Conservation (phyloP, 140 eudicot species). For the Senecio squalidus region DNA sequence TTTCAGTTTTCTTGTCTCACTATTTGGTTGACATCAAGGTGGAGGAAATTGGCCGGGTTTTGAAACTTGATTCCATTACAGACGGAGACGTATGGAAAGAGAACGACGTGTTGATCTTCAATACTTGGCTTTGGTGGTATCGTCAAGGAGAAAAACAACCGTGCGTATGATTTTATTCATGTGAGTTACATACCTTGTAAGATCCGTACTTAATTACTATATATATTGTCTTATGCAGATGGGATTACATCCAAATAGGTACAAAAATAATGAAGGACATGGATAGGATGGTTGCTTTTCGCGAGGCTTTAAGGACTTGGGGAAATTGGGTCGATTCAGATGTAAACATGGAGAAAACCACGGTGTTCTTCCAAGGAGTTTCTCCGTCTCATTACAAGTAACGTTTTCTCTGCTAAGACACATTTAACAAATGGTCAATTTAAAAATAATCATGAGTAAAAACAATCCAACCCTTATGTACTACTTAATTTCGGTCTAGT, state of each 20-base stretch:
- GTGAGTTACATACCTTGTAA: neutral
- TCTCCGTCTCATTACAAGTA: constrained; percentile 69
- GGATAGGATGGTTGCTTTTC: constrained; percentile 59
- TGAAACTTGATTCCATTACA: constrained; percentile 53
- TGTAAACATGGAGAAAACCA: constrained; percentile 36
- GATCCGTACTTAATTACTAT: neutral
- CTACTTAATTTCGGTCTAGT: too few species aligned
- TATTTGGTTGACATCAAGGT: constrained; percentile 50
- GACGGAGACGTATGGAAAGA: constrained; percentile 45
- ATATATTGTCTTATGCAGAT: constrained; percentile 30
- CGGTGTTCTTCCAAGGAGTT: constrained; percentile 56
- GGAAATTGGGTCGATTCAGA: constrained; percentile 44
- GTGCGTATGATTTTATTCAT: constrained; percentile 14
- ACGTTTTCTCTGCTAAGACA: neutral
- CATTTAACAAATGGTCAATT: too few species aligned
- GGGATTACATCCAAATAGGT: constrained; percentile 51
- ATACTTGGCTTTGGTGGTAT: constrained; percentile 83
- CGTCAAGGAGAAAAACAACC: constrained; percentile 57
- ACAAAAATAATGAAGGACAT: constrained; percentile 38
- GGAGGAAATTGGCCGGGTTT: constrained; percentile 25
- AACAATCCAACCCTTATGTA: too few species aligned
- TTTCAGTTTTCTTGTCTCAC: constrained; percentile 36
- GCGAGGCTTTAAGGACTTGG: constrained; percentile 46
- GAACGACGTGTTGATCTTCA: constrained; percentile 52
- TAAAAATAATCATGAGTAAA: too few species aligned